A percentile compares a stretch with the other conserved stretches of the same genome.
These are phyloP conservation scores for Juncus inflexus DNA, from an alignment of 176 grass and related monocot species.

Conservation along the genomic window DNA sequence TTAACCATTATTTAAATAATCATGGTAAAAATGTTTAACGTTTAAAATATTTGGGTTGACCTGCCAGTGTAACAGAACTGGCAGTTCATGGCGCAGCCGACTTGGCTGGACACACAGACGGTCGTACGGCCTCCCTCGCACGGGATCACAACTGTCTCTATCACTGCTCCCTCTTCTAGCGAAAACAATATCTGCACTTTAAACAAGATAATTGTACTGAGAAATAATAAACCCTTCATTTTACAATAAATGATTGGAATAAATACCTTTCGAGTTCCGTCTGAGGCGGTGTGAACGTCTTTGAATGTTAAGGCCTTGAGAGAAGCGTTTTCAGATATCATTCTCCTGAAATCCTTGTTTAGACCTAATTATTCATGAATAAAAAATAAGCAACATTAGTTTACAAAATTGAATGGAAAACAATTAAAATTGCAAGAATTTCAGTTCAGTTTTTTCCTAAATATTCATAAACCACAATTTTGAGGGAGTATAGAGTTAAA, in stretches of 20 bases:
- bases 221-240: background rate
- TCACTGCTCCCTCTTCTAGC: slow-evolving; percentile 72
- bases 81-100: slow-evolving; percentile 95
- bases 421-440: too few relatives aligned
- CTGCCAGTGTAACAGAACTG: slow-evolving; percentile 99
- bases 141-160: slow-evolving; percentile 94
- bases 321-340: slow-evolving; percentile 62
- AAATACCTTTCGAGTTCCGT: slow-evolving; percentile 82
- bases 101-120: slow-evolving; percentile 95
- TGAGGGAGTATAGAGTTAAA: too few relatives aligned
- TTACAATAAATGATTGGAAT: slow-evolving; percentile 1
- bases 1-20: too few relatives aligned
- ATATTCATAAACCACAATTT: too few relatives aligned
- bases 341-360: slow-evolving; percentile 89
- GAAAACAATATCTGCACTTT: slow-evolving; percentile 89
- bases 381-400: background rate
- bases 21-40: too few relatives aligned
- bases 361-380: slow-evolving; percentile 41
- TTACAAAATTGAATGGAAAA: too few relatives aligned
- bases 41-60: slow-evolving; percentile 1
- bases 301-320: slow-evolving; percentile 79
- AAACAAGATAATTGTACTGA: too few relatives aligned
- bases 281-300: slow-evolving; percentile 60
- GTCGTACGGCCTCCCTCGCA: slow-evolving; percentile 68
- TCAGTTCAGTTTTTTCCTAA: too few relatives aligned